Evolutionary conservation across 2,329 filamentous ascomycete species (phyloP), one percentile per base, ranked within the genome.

Genomic region (Calonectria hongkongensis): DNA sequence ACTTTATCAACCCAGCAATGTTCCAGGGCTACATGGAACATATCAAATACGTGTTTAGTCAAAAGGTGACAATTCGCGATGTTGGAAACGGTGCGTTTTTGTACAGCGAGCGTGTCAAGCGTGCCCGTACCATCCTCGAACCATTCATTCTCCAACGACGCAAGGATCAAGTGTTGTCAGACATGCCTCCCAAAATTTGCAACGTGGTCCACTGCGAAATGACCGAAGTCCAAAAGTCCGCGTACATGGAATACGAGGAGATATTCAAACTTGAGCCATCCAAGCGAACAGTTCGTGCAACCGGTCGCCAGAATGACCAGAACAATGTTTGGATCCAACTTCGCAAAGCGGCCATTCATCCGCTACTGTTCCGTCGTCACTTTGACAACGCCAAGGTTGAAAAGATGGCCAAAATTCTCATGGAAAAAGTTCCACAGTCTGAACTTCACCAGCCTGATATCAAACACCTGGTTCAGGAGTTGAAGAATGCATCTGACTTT

Each of bases 131-230:
- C 0, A 99, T 99, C 87, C 91, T 99, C 80, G 95, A 96, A 28
- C 97, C 97, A 0, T 99, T 99, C 81, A 97, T 99, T 67, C 87
- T 99, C 3, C 95, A 98, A 74, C 91, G 97, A 9, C 96, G 97
- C 85, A 99, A 99, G 86, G 92, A 94, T 62, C 95, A 98, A 80
- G 96, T 98, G 10, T 89, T 98, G n/a, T 87, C 87, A 58, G 94
- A 97, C 80, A 89, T 99, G 75, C 96, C 97, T 0, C 87, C 89
- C 65, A 98, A 98, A 86, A 92, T 90, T 13, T 92, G 92, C 72
- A 91, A 92, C 4, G 92, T 98, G 1, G 92, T 96, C 73, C 93
- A 94, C 80, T 98, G 96, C 83, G 91, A 94, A 6, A 91, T 98
- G 87, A 94, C 93, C 36, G 86, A 89, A 2, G 87, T 88, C 0